phyloP scores from a whole-genome alignment of 331 rosid species.

The Arachis monticola region DNA sequence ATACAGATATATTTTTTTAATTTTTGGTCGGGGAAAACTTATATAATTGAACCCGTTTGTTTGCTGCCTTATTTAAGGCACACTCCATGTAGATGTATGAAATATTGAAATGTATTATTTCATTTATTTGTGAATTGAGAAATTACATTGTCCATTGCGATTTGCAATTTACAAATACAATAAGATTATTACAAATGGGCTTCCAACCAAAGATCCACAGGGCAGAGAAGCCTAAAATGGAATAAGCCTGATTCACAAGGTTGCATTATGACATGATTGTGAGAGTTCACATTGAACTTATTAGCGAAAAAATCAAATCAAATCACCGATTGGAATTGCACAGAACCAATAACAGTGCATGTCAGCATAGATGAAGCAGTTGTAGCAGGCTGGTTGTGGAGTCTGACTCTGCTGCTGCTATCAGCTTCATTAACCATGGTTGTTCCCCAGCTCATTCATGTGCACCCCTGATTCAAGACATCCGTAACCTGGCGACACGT shows the following conservation, averaged over 20 bases:
- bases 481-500: too few species aligned
- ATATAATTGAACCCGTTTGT: background rate
- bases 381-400: background rate
- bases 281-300: background rate
- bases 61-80: background rate
- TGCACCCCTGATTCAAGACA: too few species aligned
- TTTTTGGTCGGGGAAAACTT: background rate
- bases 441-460: too few species aligned
- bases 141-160: background rate
- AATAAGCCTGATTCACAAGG: background rate
- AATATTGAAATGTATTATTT: too few species aligned
- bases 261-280: background rate
- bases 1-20: too few species aligned
- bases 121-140: background rate
- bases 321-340: background rate
- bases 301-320: background rate
- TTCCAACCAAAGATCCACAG: background rate
- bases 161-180: background rate
- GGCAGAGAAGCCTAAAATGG: background rate
- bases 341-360: background rate
- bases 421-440: too few species aligned
- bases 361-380: background rate
- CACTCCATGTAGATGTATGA: background rate
- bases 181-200: background rate
- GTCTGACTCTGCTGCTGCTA: too few species aligned